phyloP scores from a whole-genome alignment of 1,284 basidiomycete species.

The Thelephora terrestris region DNA sequence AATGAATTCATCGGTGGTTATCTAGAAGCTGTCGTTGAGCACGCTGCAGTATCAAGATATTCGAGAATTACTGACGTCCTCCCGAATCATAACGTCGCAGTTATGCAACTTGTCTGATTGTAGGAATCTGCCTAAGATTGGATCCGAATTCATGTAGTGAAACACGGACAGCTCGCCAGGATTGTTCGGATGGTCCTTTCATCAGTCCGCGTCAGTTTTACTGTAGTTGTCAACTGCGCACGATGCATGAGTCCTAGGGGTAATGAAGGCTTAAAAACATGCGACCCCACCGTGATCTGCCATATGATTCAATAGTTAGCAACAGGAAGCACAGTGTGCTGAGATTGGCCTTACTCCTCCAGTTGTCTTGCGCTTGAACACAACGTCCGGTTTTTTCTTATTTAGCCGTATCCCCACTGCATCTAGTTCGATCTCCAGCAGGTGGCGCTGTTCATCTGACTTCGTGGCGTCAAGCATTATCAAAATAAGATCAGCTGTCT shows the following conservation, averaged over 20 bases:
- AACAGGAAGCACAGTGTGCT: conserved; percentile 4
- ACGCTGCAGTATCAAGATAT: conserved; percentile 5
- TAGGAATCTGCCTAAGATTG: not conserved
- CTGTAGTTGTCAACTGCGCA: conserved; percentile 72
- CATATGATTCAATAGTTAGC: not conserved
- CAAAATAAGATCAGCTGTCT: conserved; percentile 93
- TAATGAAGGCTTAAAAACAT: not conserved
- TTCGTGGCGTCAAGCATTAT: conserved; percentile 97
- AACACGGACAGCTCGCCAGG: conserved; percentile 61
- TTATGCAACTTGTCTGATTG: conserved; percentile 75
- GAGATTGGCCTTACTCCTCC: conserved; percentile 63
- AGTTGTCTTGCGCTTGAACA: conserved; percentile 79
- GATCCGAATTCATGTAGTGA: not conserved
- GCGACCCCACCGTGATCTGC: conserved; percentile 41
- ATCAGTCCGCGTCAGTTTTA: conserved; percentile 91
- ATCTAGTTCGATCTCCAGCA: conserved; percentile 90
- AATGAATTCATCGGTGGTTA: conserved; percentile 95
- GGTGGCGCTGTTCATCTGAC: conserved; percentile 81
- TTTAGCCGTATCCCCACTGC: conserved; percentile 95
- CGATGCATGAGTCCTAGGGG: conserved; percentile 6
- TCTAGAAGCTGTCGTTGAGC: conserved; percentile 34
- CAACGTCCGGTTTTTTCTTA: conserved; percentile 79
- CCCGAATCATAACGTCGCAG: conserved; percentile 93
- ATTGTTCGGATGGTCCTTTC: conserved; percentile 93
- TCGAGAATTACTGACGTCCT: conserved; percentile 59